Percentiles rank a stretch among this genome's conserved stretches.
Conservation (phyloP, 2,329 filamentous ascomycete genomes). For the Sphaerulina vaccinii region DNA sequence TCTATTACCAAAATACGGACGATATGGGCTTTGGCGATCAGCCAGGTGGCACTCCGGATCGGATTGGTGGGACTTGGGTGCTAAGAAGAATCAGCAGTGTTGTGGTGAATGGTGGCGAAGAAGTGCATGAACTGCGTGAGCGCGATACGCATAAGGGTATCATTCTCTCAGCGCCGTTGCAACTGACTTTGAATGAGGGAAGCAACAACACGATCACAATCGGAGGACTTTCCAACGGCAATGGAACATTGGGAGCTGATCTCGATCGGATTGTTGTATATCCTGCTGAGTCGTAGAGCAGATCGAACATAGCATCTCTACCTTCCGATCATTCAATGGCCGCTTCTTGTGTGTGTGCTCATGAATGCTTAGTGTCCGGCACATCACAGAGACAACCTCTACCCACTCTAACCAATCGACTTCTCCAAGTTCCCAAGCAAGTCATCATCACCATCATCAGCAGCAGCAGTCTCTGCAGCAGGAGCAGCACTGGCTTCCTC, state of each 20-base stretch:
- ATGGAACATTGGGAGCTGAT: constrained; percentile 58
- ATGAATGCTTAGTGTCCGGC: no score
- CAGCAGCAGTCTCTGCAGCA: constrained; percentile 6
- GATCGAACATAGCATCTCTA: no score
- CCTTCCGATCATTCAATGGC: no score
- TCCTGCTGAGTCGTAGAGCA: constrained; percentile 52
- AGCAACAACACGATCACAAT: constrained; percentile 59
- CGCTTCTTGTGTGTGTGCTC: no score
- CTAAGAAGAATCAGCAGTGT: constrained; percentile 61
- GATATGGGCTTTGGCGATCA: constrained; percentile 60
- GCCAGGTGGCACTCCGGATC: constrained; percentile 56
- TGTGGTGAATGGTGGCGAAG: constrained; percentile 55
- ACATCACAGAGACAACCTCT: accelerated
- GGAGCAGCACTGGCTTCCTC: constrained; percentile 7
- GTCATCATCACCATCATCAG: constrained; percentile 32
- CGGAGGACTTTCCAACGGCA: constrained; percentile 57
- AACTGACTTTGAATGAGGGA: constrained; percentile 55
- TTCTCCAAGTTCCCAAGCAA: constrained; percentile 34
- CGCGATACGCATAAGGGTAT: constrained; percentile 61
- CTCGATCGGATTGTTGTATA: constrained; percentile 61
- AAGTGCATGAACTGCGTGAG: constrained; percentile 53
- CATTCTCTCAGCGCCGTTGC: constrained; percentile 57
- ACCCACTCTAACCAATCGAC: not conserved
- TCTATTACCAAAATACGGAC: constrained; percentile 60
- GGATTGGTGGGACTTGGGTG: constrained; percentile 61